Base-by-base conservation (phyloP, 768 basidiomycete species). In the Leccinum incarnatum region DNA sequence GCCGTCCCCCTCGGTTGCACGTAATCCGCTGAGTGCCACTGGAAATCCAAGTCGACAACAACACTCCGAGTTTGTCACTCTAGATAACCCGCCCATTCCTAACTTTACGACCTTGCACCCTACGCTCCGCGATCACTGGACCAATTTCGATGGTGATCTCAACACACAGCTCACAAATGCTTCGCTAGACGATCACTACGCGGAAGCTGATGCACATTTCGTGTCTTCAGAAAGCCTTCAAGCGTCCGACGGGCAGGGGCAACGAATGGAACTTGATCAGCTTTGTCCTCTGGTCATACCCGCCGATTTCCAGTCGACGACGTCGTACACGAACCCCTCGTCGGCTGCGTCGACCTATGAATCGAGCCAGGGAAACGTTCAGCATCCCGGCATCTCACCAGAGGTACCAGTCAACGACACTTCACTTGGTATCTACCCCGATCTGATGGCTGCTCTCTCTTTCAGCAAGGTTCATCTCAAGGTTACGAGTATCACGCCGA, bases 61-160 rank as follows among this genome's bases (percentile, higher is more conserved):
- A 69, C 73, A 19, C n/a, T 45, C 51, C 60, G 68, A 25, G 73
- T 36, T 29, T 11, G 76, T 58, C 74, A 74, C 55, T 75, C 74
- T 0, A 72, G 55, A 48, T 21, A 29, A 53, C 19, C 50, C 76
- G 1, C 23, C 57, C 46, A 50, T 59, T 2, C 56, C 59, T 6
- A 40, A 23, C 32, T 81, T 85, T 54, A 78, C 76, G 4, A 75
- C 76, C 48, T 78, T 82, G 14, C 85, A 87, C 66, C 83, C 83
- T 3, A 81, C 76, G 52, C 70, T 87, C 54, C 78, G 84, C 11
- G 76, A 79, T 53, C 84, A 87, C 51, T 75, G 85, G 61, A 75
- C 78, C 56, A 74, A 70, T n/a, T 86, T 87, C 62, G 83, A 85
- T 10, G 83, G 79, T 0, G 77, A 79, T 29, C 78, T 87, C 61